Conservation (phyloP, 2,329 filamentous ascomycete species). For the Albophoma yamanashiensis region DNA sequence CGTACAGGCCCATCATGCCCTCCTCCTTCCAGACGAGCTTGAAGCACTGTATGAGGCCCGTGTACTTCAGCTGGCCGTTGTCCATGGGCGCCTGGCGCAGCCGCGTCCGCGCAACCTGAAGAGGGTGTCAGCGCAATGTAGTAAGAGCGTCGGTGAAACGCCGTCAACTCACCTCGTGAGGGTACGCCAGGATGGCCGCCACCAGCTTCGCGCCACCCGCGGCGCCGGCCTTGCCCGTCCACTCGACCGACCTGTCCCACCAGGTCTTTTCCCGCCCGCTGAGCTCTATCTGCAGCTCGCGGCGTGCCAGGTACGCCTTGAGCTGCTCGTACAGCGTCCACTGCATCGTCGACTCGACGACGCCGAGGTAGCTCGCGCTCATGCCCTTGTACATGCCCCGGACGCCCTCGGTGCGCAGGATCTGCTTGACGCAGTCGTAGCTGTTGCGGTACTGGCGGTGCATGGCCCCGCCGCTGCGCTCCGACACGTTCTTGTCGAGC, state of each 20-base stretch:
- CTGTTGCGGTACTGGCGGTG: constrained; percentile 75
- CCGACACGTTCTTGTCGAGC: constrained; percentile 74
- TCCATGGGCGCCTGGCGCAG: constrained; percentile 73
- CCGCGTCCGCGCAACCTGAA: constrained; percentile 67
- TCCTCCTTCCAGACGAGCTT: constrained; percentile 80
- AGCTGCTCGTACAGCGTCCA: constrained; percentile 93
- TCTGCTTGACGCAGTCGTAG: constrained; percentile 76
- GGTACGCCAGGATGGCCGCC: constrained; percentile 78
- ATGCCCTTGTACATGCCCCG: constrained; percentile 80
- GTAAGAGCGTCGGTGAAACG: background rate
- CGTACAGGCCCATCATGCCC: constrained; percentile 76
- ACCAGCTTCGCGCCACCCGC: constrained; percentile 80
- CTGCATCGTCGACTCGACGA: constrained; percentile 81
- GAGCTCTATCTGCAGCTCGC: constrained; percentile 46
- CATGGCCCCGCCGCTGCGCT: constrained; percentile 39
- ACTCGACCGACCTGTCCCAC: constrained; percentile 68
- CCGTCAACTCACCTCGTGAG: constrained; percentile 60
- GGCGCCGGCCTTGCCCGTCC: constrained; percentile 67
- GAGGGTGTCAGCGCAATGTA: background rate
- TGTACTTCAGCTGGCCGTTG: constrained; percentile 70
- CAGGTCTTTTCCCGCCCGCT: constrained; percentile 52
- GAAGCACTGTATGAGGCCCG: constrained; percentile 81
- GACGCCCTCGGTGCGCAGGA: constrained; percentile 69
- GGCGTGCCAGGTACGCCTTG: constrained; percentile 59
- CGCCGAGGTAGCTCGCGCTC: constrained; percentile 83